Conservation (phyloP, 2,329 filamentous ascomycete genomes). For the Meredithiella fracta region DNA sequence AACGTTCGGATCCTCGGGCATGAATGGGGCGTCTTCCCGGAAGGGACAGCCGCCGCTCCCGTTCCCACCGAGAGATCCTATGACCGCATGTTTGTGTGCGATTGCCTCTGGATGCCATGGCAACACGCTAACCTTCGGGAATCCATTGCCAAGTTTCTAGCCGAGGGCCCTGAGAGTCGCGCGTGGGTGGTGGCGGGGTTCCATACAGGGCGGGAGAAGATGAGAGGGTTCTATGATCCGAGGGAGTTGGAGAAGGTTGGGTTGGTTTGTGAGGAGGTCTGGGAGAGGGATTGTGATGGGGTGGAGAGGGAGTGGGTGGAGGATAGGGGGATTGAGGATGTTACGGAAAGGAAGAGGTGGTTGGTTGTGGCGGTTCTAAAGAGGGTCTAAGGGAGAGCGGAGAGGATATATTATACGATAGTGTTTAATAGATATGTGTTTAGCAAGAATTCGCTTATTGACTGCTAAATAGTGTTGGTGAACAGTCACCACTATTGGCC, state of each 20-base stretch:
- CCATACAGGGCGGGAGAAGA: slow-evolving; percentile 50
- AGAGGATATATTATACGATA: slow-evolving; percentile 1
- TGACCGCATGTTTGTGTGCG: slow-evolving; percentile 49
- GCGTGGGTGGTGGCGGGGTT: slow-evolving; percentile 55
- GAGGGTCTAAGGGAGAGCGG: slow-evolving; percentile 17
- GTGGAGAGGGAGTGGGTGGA: slow-evolving; percentile 41
- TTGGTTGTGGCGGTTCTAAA: slow-evolving; percentile 42
- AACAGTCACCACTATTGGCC: too few species aligned
- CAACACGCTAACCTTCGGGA: slow-evolving; percentile 50
- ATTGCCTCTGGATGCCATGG: slow-evolving; percentile 61
- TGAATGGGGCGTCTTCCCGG: slow-evolving; percentile 40
- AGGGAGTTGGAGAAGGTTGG: slow-evolving; percentile 30
- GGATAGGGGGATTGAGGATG: slow-evolving; percentile 45
- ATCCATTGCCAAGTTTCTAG: slow-evolving; percentile 48
- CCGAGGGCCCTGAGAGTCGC: slow-evolving; percentile 26
- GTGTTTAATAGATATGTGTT: not conserved
- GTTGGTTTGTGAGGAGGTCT: slow-evolving; percentile 47
- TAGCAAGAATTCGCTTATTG: too few species aligned
- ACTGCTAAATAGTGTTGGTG: too few species aligned
- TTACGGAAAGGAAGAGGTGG: slow-evolving; percentile 51
- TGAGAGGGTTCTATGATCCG: slow-evolving; percentile 46
- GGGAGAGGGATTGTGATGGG: slow-evolving; percentile 53
- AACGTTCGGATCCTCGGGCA: slow-evolving; percentile 40
- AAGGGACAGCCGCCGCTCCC: slow-evolving; percentile 12
- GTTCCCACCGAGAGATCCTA: slow-evolving; percentile 26